Evolutionary conservation across 352 stramenopile genomes (phyloP), one percentile per base, ranked within the genome.

Genomic region (Phytophthora rubi): DNA sequence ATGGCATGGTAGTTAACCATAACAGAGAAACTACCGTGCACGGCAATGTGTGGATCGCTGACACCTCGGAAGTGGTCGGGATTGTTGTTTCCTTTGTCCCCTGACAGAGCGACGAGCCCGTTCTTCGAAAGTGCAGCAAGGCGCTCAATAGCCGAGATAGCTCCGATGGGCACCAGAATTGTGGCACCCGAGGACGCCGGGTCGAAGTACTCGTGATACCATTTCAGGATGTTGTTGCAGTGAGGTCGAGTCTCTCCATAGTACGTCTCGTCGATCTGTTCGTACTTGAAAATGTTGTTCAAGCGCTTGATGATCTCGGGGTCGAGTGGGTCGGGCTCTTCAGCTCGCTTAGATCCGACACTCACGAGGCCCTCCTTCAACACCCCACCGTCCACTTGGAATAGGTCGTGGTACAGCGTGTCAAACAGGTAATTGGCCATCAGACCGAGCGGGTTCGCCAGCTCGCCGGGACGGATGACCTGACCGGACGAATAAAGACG

Each of bases 1-100:
- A 98, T 97, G 4, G 93, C 92, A 70, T 98, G 94, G 73, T 98
- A 99, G 69, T 99, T 99, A 23, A 99, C 90, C 89, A 96, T 99
- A 55, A 99, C 86, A 2, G 90, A 98, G 70, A 99, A 98, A 37
- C 88, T 98, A 9, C 96, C 96, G 68, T 99, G 96, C 21, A 99
- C 87, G 0, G 96, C 96, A 37, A 99, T 98, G 71, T 99, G 95
- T 15, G 96, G 95, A 73, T 99, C 96, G 55, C 81, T 89, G 16
- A 98, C 68, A 5, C 91, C 92, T 21, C 83, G 70, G 65, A 99
- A 98, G 67, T 98, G 93, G 42, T 98, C 92, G 0, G 90, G 89
- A 62, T 98, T 94, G 73, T 94, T 98, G 71, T 98, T 97, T 9
- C 94, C 95, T 63, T 99, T 98, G 71, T 98, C 95, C 2, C 91